Evolutionary conservation across 2,329 filamentous ascomycete species (phyloP).

Genomic region (Cytospora piceicola): DNA sequence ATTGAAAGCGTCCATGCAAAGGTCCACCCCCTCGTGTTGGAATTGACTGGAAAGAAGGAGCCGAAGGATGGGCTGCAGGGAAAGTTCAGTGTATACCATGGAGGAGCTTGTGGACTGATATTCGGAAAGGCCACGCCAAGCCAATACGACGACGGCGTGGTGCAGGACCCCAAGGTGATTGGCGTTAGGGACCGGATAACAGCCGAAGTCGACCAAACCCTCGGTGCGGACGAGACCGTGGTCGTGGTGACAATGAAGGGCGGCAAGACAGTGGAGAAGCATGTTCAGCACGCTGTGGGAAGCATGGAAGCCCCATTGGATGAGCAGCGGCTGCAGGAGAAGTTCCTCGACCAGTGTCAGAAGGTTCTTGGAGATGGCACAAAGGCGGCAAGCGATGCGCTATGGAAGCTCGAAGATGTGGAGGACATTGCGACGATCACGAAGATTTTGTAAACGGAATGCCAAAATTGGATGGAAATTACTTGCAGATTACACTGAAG

Average conservation of each 20-base stretch:
- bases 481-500: too few species aligned
- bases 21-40: conserved; percentile 56
- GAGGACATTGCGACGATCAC: conserved; percentile 7
- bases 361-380: conserved; percentile 16
- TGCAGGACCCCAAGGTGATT: conserved; percentile 47
- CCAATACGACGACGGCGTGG: conserved; percentile 54
- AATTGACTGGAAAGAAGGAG: conserved; percentile 54
- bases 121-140: conserved; percentile 55
- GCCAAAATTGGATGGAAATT: too few species aligned
- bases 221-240: conserved; percentile 46
- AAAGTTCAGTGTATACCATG: conserved; percentile 61
- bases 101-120: conserved; percentile 53
- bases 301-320: conserved; percentile 27
- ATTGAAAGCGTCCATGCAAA: conserved; percentile 46
- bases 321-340: conserved; percentile 22
- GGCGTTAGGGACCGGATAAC: conserved; percentile 49
- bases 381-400: conserved; percentile 3
- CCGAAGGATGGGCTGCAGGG: conserved; percentile 55
- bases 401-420: conserved; percentile 11
- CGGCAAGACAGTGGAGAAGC: conserved; percentile 16
- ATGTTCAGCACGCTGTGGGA: conserved; percentile 24
- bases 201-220: conserved; percentile 45
- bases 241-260: conserved; percentile 24
- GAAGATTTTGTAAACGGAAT: neutral
- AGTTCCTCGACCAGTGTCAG: conserved; percentile 28